Evolutionary conservation across 352 stramenopile species (phyloP), one percentile per base, ranked within the genome.

Genomic region (Pseudoperonospora humuli): DNA sequence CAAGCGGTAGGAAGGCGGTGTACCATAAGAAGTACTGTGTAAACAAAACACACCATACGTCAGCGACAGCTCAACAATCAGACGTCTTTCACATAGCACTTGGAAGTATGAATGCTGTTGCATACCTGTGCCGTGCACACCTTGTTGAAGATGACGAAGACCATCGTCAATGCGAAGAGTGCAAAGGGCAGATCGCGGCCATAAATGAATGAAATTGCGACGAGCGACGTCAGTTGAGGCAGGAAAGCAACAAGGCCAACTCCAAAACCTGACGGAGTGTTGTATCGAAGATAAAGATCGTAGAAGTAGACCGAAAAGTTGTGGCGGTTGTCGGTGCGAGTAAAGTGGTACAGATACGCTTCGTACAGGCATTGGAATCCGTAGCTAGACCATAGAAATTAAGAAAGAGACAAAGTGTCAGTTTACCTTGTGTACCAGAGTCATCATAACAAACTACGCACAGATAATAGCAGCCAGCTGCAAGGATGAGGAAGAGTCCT

Each of bases 231-330:
- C n/a, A 95, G 44, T 24, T 95, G 83, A 15, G 82, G 83, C 6
- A 95, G 36, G 41, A 95, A 95, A 10, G 87, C 81, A 11, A 87
- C 51, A 7, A 95, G 54, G 0, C 83, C 82, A 42, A 93, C 65
- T 2, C 72, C 61, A 40, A 91, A 83, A 35, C 82, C 82, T 1
- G 76, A 79, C 6, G 66, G 61, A 0, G 82, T 91, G 29, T 86
- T 76, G 61, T 93, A 93, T 42, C 82, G 87, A 45, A 99, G 74
- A 65, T 99, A 99, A n/a, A 99, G 96, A 61, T 93, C 89, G 67
- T 99, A 99, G 70, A 98, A 99, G 70, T 98, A 98, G 27, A 98
- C 88, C 4, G 95, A 98, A 61, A 99, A 99, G 64, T 99, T 99
- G 73, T 99, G 97, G 18, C 96, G 91, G 67, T 99, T 98, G 78